Evolutionary conservation across 129 eudicot genomes (phyloP).

Genomic region (Tagetes patula): DNA sequence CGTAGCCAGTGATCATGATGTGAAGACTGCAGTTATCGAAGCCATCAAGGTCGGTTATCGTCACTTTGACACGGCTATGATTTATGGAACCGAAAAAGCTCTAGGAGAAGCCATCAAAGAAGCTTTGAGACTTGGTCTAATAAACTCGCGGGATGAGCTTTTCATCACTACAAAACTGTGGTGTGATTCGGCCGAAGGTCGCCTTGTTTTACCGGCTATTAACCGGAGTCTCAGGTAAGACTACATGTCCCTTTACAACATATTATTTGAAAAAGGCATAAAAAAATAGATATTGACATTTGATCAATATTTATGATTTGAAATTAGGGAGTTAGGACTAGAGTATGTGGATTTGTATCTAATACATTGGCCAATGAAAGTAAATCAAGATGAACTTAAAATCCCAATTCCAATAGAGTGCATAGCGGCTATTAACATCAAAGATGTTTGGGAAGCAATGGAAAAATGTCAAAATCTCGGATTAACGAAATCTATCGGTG

Average conservation of each 20-base stretch:
- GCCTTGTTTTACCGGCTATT: conserved; percentile 40
- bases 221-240: conserved; percentile 33
- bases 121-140: conserved; percentile 23
- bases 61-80: conserved; percentile 33
- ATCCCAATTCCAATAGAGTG: background rate
- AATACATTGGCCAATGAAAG: conserved; percentile 4
- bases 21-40: conserved; percentile 43
- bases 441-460: conserved; percentile 8
- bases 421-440: background rate
- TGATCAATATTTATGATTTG: too few species aligned
- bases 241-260: too few species aligned
- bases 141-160: conserved; percentile 27
- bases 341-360: conserved; percentile 28
- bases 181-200: conserved; percentile 36
- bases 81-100: conserved; percentile 24
- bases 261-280: too few species aligned
- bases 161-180: conserved; percentile 35
- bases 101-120: conserved; percentile 22
- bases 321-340: conserved; percentile 16
- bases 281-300: too few species aligned
- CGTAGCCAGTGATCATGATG: conserved; percentile 8
- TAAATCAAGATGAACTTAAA: background rate
- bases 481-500: conserved; percentile 18
- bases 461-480: conserved; percentile 24
- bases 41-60: conserved; percentile 49